phyloP scores from a whole-genome alignment of 2,329 filamentous ascomycete species.

The Phyllosticta citriasiana region DNA sequence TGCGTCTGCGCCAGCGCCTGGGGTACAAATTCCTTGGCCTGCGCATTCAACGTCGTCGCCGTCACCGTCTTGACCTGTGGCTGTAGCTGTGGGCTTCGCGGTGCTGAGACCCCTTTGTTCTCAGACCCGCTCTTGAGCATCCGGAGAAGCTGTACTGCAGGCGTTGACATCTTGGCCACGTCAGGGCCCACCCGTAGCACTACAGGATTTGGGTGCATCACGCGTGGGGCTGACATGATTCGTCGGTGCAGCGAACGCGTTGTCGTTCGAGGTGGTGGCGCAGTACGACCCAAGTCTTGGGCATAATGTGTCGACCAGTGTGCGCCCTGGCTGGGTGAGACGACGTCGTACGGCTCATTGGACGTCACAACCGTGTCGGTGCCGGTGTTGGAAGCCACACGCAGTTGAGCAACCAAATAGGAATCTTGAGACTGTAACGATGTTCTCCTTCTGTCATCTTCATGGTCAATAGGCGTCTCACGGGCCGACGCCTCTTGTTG shows the following conservation, averaged over 20 bases:
- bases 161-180: neutral
- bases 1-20: neutral
- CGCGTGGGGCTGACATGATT: neutral
- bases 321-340: neutral
- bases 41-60: conserved; percentile 1
- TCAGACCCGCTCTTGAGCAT: neutral
- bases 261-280: neutral
- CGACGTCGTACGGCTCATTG: neutral
- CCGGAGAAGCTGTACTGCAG: neutral
- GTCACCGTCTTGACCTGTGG: neutral
- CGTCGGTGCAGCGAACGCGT: neutral
- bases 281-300: neutral
- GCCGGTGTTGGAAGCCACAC: neutral
- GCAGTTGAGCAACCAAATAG: neutral
- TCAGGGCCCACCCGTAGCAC: neutral
- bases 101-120: neutral
- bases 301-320: neutral
- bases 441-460: neutral
- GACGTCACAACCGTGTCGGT: neutral
- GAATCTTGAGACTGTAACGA: neutral
- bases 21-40: conserved; percentile 8
- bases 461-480: neutral
- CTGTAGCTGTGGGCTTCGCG: neutral
- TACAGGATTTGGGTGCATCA: neutral
- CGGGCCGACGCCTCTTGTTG: neutral